Percentiles rank a stretch among this genome's conserved stretches.
Evolutionary conservation across 1,284 basidiomycete species (phyloP).

Genomic region (Cryptococcus neoformans): DNA sequence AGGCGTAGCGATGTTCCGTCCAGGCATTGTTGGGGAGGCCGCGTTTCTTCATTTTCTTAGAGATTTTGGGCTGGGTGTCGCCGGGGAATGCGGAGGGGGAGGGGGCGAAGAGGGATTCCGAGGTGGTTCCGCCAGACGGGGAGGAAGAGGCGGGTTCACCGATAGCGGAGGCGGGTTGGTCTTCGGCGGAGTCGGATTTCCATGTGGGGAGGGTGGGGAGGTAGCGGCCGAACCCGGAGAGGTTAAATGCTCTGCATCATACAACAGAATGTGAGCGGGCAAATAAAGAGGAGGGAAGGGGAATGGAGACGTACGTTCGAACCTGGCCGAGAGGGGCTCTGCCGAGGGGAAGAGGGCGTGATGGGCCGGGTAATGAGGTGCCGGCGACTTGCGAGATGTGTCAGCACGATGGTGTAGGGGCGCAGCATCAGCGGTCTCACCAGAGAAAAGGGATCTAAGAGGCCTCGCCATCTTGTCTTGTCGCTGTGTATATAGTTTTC

Average conservation of each 20-base stretch:
- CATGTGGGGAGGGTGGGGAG: conserved; percentile 10
- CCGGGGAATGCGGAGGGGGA: conserved; percentile 19
- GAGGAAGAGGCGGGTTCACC: conserved; percentile 1
- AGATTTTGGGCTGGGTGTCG: neutral
- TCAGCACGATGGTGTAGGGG: neutral
- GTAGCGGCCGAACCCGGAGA: conserved; percentile 13
- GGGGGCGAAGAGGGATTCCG: neutral
- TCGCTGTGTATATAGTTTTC: neutral
- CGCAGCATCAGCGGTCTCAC: conserved; percentile 6
- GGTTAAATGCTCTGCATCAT: conserved; percentile 10
- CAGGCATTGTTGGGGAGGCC: neutral
- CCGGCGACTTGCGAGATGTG: conserved; percentile 11
- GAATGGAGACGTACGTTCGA: conserved; percentile 8
- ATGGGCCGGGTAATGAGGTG: conserved; percentile 17
- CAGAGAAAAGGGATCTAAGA: conserved; percentile 9
- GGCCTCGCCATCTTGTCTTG: conserved; percentile 17
- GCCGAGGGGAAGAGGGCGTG: conserved; percentile 1
- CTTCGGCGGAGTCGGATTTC: conserved; percentile 1
- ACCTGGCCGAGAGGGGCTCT: conserved; percentile 4
- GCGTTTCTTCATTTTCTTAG: neutral
- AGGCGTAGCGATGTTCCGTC: conserved; percentile 52
- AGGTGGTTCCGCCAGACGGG: too few relatives aligned
- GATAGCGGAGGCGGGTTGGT: neutral
- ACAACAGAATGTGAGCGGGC: neutral
- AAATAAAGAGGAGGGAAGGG: neutral